Percentiles rank a stretch among this genome's conserved stretches.
phyloP scores from a whole-genome alignment of 352 stramenopile genomes.

The Lagenidium giganteum region DNA sequence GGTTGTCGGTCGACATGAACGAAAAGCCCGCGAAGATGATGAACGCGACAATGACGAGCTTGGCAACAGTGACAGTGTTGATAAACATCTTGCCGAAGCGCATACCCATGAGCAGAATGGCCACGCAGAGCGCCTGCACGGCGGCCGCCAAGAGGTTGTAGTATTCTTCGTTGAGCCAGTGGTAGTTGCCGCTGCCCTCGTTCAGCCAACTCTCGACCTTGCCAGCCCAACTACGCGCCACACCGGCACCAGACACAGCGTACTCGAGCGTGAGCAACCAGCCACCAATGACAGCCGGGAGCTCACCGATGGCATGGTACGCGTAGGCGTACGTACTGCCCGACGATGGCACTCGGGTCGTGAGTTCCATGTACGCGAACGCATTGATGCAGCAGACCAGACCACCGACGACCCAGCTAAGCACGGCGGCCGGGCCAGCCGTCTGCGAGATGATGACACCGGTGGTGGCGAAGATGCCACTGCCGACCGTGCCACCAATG shows the following conservation, averaged over 20 bases:
- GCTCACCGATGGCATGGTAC: slow-evolving; percentile 91
- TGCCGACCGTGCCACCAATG: slow-evolving; percentile 89
- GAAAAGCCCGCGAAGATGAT: slow-evolving; percentile 89
- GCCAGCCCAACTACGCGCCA: slow-evolving; percentile 89
- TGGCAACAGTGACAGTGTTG: slow-evolving; percentile 82
- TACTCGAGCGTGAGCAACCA: slow-evolving; percentile 92
- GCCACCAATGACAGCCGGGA: slow-evolving; percentile 86
- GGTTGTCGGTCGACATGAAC: slow-evolving; percentile 74
- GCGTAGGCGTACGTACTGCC: slow-evolving; percentile 91
- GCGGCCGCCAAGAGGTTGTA: slow-evolving; percentile 57
- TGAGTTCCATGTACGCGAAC: slow-evolving; percentile 89
- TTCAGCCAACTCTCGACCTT: slow-evolving; percentile 81
- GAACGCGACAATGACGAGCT: slow-evolving; percentile 85
- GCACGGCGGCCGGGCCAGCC: slow-evolving; percentile 70
- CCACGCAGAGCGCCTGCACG: slow-evolving; percentile 65
- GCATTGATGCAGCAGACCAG: slow-evolving; percentile 77
- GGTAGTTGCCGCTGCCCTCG: slow-evolving; percentile 29
- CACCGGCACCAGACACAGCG: slow-evolving; percentile 82
- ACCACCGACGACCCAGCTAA: slow-evolving; percentile 82
- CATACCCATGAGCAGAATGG: slow-evolving; percentile 75
- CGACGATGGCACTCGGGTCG: slow-evolving; percentile 80
- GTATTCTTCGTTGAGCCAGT: slow-evolving; percentile 59
- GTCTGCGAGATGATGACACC: slow-evolving; percentile 67
- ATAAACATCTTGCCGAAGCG: slow-evolving; percentile 88
- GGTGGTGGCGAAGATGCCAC: slow-evolving; percentile 87